These are phyloP conservation scores for Rugonectria rugulosa DNA, from an alignment of 2,329 filamentous ascomycete species.

Conservation along the genomic window DNA sequence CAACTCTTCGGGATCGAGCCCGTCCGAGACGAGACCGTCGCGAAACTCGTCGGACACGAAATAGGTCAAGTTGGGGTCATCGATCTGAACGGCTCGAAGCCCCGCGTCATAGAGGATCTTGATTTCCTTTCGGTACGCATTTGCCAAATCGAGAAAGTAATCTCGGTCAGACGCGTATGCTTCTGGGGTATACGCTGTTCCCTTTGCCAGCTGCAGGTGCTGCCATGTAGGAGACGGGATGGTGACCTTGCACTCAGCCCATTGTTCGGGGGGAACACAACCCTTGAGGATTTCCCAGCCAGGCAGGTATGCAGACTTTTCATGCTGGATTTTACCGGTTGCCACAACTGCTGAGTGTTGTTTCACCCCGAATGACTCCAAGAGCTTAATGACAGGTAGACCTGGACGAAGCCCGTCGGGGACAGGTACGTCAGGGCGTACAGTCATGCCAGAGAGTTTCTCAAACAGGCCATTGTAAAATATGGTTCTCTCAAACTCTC, in stretches of 20 bases:
- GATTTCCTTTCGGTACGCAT: neutral
- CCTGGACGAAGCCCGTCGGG: neutral
- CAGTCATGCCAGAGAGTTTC: neutral
- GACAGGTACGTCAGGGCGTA: neutral
- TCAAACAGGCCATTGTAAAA: constrained; percentile 13
- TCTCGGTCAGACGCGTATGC: neutral
- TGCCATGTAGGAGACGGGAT: constrained; percentile 1
- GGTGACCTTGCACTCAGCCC: constrained; percentile 3
- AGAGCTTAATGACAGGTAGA: neutral
- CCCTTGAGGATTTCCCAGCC: neutral
- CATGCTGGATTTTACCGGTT: neutral
- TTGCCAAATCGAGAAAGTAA: neutral
- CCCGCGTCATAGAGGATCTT: neutral
- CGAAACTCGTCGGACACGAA: neutral
- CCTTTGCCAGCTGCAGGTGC: constrained; percentile 1
- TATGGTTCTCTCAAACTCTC: constrained; percentile 5
- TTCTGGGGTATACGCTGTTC: neutral
- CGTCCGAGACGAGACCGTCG: neutral
- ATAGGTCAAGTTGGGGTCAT: constrained; percentile 1
- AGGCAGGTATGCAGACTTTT: neutral
- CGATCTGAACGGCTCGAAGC: constrained; percentile 1
- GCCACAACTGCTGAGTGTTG: neutral
- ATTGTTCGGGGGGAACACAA: neutral
- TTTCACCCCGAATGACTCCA: neutral
- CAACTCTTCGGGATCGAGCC: constrained; percentile 2